phyloP scores from a whole-genome alignment of 257 asterid species.

The Jacaranda mimosifolia region DNA sequence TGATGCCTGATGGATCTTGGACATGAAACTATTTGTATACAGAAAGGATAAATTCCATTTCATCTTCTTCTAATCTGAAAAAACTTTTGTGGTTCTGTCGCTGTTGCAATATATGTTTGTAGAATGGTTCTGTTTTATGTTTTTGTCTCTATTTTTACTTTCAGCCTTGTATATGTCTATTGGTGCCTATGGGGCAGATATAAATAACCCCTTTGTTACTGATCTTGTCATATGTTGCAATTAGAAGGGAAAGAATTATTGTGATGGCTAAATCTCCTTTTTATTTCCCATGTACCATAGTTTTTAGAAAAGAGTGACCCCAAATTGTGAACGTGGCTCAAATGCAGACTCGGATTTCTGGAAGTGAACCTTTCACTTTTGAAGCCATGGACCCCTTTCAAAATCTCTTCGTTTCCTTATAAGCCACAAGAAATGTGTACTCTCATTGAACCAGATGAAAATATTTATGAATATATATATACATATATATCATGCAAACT shows the following conservation, averaged over 20 bases:
- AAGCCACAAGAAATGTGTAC: conserved; percentile 6
- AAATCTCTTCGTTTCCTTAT: conserved; percentile 9
- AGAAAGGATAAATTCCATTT: not conserved
- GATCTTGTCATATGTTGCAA: not conserved
- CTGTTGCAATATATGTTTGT: too few relatives aligned
- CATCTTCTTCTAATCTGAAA: not conserved
- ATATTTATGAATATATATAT: too few relatives aligned
- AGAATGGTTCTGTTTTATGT: too few relatives aligned
- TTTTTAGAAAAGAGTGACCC: conserved; percentile 32
- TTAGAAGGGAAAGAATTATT: not conserved
- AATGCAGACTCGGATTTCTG: conserved; percentile 38
- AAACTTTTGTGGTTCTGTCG: too few relatives aligned
- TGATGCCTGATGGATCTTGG: conserved; percentile 39
- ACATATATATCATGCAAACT: not conserved
- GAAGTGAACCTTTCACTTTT: not conserved
- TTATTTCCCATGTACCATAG: not conserved
- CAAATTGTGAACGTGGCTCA: conserved; percentile 44
- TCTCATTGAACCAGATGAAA: not conserved
- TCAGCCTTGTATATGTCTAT: too few relatives aligned
- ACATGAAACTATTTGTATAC: conserved; percentile 25
- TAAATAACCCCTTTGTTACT: too few relatives aligned
- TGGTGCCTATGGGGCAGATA: too few relatives aligned
- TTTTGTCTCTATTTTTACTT: too few relatives aligned
- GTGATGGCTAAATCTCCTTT: not conserved
- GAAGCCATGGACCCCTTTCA: not conserved